These are phyloP conservation scores for Pseudogymnoascus sp. DNA, from an alignment of 2,329 filamentous ascomycete genomes.

Conservation along the genomic window DNA sequence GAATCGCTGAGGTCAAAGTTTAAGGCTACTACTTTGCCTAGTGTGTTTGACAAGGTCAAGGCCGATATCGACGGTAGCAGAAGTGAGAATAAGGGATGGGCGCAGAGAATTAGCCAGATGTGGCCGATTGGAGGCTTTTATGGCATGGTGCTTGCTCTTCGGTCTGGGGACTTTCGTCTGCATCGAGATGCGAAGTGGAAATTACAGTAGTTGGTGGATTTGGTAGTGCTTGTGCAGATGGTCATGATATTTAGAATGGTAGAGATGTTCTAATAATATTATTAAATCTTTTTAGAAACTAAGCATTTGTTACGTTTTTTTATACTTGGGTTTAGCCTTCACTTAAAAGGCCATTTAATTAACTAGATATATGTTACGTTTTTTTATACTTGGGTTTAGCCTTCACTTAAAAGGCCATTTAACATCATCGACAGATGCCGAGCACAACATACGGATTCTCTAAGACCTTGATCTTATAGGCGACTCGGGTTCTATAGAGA, in stretches of 20 bases:
- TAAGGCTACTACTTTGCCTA: slow-evolving; percentile 54
- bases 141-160: not conserved
- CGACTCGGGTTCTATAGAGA: not conserved
- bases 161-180: not conserved
- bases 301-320: not conserved
- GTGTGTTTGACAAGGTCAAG: slow-evolving; percentile 63
- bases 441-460: no score
- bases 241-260: not conserved
- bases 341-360: not conserved
- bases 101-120: not conserved
- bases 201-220: not conserved
- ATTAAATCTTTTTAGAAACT: not conserved
- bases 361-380: not conserved
- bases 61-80: slow-evolving; percentile 36
- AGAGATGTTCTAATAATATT: not conserved
- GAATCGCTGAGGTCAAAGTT: slow-evolving; percentile 56
- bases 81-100: not conserved
- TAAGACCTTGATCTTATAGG: no score
- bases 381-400: no score
- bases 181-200: not conserved
- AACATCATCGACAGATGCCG: not conserved
- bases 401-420: no score
- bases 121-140: not conserved
- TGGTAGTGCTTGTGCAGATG: not conserved
- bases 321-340: not conserved